Conservation (phyloP, 805 yeast genomes). For the Wickerhamiella shivajii region DNA sequence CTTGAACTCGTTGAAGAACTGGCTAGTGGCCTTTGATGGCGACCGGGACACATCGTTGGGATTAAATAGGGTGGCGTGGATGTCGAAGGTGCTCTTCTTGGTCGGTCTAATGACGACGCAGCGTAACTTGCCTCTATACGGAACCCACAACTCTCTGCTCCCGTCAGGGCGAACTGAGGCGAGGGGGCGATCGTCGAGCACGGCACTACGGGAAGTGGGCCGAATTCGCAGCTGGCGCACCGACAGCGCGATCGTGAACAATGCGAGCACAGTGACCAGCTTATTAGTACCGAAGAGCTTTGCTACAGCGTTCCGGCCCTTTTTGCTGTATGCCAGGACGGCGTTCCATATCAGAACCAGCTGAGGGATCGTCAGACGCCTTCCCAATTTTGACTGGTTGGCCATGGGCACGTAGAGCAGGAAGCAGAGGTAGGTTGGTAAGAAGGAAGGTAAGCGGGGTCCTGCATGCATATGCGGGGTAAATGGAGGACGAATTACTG, state of each 20-base stretch:
- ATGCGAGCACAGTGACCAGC: not conserved
- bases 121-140: constrained; percentile 10
- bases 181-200: constrained; percentile 8
- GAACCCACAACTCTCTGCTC: constrained; percentile 13
- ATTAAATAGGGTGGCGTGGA: constrained; percentile 13
- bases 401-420: too few species aligned
- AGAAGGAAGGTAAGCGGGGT: too few species aligned
- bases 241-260: not conserved
- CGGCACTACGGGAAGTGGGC: constrained; percentile 3
- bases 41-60: not conserved
- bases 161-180: constrained; percentile 4
- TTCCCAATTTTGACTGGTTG: too few species aligned
- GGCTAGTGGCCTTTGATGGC: constrained; percentile 31
- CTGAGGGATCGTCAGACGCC: too few species aligned
- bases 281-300: too few species aligned
- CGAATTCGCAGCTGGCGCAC: constrained; percentile 4
- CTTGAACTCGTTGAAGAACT: constrained; percentile 54
- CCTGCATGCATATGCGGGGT: too few species aligned
- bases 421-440: too few species aligned
- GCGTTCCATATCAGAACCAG: too few species aligned
- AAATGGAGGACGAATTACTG: too few species aligned
- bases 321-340: too few species aligned
- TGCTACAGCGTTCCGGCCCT: too few species aligned
- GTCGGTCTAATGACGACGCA: constrained; percentile 9
- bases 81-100: constrained; percentile 11